Base-by-base conservation (phyloP, 140 eudicot species). In the Bidens hawaiensis region DNA sequence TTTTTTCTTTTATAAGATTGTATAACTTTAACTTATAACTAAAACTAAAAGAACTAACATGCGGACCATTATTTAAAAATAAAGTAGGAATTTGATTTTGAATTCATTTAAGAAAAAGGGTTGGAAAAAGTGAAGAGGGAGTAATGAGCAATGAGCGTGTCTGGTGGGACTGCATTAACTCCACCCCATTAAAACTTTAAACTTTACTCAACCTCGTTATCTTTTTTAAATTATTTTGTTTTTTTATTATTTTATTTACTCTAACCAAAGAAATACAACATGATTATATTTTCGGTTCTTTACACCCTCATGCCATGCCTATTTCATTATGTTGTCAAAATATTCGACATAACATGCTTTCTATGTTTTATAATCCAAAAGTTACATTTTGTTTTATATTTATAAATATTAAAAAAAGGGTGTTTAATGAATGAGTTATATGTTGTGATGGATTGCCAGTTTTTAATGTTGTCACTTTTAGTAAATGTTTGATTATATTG, bases 101-200 rank as follows among this genome's bases (percentile, higher is more conserved):
- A 75, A 62, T 57, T 24, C 17, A 65, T 65, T 30, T 53, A 51
- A 40, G 68, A 59, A 50, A 72, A 68, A 28, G 64, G 51, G 66
- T 72, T 55, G 75, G 67, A 62, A 21, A 68, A 68, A 53, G 65
- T 50, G 51, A 59, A 40, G 65, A n/a, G 25, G 58, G 49, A 57
- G 71, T 75, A 69, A 75, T 62, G 75, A 75, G 71, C 69, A 54
- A 69, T 63, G 72, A 76, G 72, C 81, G 71, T 76, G 81, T 76
- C 81, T 64, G 81, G 76, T 76, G 76, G 80, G 73, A 54, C 65
- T 63, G 81, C 81, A 76, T 76, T 63, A 76, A 76, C 67, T 50
- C 71, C 55, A 67, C 62, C 47, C 69, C 54, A 70, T 64, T 52
- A 71, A 60, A 47, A n/a, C n/a, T n/a, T n/a, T 7, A 30, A 30